phyloP scores from a whole-genome alignment of 2,329 filamentous ascomycete species.

The Chrysoporthe puriensis region DNA sequence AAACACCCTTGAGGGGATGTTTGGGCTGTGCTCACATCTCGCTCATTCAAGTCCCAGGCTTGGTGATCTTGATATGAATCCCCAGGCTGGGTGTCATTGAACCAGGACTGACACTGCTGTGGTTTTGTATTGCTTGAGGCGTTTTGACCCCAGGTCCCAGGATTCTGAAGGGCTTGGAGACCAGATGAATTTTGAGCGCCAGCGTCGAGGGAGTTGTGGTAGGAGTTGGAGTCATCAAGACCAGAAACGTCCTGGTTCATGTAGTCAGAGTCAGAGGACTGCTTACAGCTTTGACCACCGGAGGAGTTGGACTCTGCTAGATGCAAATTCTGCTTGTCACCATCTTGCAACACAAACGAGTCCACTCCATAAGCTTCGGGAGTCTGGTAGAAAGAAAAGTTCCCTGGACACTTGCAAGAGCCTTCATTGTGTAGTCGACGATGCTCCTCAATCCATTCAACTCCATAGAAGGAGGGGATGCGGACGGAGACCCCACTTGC shows the following conservation, averaged over 20 bases:
- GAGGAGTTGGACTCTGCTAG: neutral
- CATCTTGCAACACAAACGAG: neutral
- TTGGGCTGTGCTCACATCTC: neutral
- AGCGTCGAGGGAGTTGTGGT: neutral
- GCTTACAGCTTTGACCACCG: too few relatives aligned
- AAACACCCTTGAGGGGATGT: too few relatives aligned
- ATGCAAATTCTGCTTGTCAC: constrained; percentile 7
- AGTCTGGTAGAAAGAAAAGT: constrained; percentile 39
- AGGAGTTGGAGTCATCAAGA: neutral
- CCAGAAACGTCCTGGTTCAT: neutral
- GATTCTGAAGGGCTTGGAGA: neutral
- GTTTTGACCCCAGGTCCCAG: neutral
- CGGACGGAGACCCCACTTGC: constrained; percentile 36
- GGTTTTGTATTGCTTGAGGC: neutral
- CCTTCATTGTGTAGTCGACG: constrained; percentile 40
- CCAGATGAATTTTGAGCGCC: neutral
- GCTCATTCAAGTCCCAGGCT: too few relatives aligned
- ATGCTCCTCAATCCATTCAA: constrained; percentile 47
- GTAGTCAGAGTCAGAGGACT: too few relatives aligned
- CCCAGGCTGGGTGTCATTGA: neutral
- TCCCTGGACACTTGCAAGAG: constrained; percentile 40
- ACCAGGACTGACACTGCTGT: neutral
- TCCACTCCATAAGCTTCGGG: constrained; percentile 19
- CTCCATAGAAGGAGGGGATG: constrained; percentile 42
- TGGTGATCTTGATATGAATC: neutral